Evolutionary conservation across 176 grass and related monocot species (phyloP).

Genomic region (Cenchrus purpureus): DNA sequence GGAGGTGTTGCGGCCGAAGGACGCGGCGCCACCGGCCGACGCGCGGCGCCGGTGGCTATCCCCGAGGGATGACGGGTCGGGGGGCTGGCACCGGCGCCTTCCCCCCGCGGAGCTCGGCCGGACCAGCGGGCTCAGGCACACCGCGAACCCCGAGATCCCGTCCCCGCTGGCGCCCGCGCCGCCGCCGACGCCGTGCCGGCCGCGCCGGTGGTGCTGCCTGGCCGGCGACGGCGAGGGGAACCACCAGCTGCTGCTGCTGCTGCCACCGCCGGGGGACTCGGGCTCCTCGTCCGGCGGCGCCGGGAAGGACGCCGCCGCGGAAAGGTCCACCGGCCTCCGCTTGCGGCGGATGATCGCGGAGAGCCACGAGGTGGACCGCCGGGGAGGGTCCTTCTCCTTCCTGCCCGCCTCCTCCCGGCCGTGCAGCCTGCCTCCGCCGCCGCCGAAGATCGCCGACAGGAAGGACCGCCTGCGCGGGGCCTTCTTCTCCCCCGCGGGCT

Average conservation of each 20-base stretch:
- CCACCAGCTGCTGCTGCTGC: conserved; percentile 50
- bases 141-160: conserved; percentile 58
- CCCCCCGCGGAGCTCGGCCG: conserved; percentile 44
- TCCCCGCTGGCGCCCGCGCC: conserved; percentile 42
- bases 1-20: conserved; percentile 55
- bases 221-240: conserved; percentile 52
- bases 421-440: conserved; percentile 30
- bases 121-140: conserved; percentile 63
- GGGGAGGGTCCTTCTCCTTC: conserved; percentile 27
- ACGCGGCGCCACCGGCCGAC: conserved; percentile 46
- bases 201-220: conserved; percentile 40
- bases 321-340: background rate
- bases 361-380: conserved; percentile 56
- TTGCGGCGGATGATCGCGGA: conserved; percentile 50
- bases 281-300: conserved; percentile 47
- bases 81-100: conserved; percentile 48
- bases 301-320: background rate
- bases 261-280: conserved; percentile 40
- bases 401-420: background rate
- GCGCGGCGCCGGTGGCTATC: conserved; percentile 55
- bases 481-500: background rate
- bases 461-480: conserved; percentile 15
- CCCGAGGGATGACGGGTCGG: conserved; percentile 20
- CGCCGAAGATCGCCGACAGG: conserved; percentile 49
- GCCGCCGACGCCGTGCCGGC: background rate